Conservation (phyloP, 2,329 filamentous ascomycete genomes). For the Hymenoscyphus scutula region DNA sequence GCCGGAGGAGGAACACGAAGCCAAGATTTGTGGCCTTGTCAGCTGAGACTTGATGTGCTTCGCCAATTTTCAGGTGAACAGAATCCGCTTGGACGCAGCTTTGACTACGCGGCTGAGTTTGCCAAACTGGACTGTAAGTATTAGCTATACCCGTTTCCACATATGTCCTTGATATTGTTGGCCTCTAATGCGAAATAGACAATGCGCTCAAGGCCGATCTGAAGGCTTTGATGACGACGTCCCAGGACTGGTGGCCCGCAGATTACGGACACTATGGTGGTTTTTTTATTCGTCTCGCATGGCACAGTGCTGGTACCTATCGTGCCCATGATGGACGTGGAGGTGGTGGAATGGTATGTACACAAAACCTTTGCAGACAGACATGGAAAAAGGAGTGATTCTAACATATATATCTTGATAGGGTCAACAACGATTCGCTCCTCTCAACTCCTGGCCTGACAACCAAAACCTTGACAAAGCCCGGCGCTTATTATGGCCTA, state of each 20-base stretch:
- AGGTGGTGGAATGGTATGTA: constrained; percentile 48
- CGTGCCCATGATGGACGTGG: constrained; percentile 58
- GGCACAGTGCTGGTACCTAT: constrained; percentile 61
- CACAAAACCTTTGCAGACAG: neutral
- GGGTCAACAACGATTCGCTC: constrained; percentile 60
- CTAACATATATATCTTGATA: constrained; percentile 1
- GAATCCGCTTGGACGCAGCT: constrained; percentile 50
- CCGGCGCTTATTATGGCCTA: constrained; percentile 58
- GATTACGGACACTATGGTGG: constrained; percentile 61
- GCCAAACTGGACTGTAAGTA: constrained; percentile 55
- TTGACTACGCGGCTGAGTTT: constrained; percentile 58
- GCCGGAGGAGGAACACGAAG: constrained; percentile 51
- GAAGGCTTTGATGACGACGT: constrained; percentile 55
- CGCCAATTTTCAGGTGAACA: constrained; percentile 53
- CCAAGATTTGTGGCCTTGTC: constrained; percentile 57
- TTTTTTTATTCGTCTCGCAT: constrained; percentile 60
- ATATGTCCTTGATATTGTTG: neutral
- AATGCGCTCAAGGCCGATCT: constrained; percentile 56
- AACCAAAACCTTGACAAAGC: constrained; percentile 61
- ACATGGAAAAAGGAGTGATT: neutral
- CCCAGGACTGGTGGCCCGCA: constrained; percentile 60
- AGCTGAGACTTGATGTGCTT: constrained; percentile 54
- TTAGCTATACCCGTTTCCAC: neutral
- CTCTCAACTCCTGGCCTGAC: constrained; percentile 62
- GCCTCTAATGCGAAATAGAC: constrained; percentile 20